Conservation (phyloP, 805 yeast species). For the Teunomyces stri region DNA sequence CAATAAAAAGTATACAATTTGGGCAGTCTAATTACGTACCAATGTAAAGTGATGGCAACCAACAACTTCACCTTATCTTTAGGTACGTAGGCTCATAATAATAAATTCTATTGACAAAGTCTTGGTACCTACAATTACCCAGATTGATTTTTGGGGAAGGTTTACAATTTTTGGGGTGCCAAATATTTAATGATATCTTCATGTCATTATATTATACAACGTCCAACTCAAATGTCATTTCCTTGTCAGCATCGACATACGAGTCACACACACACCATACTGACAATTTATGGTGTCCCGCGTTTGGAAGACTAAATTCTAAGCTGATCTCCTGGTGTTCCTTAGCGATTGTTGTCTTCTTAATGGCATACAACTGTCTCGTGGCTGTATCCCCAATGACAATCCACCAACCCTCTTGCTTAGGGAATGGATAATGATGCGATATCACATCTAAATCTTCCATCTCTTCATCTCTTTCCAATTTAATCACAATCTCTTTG, state of each 20-base stretch:
- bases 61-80: too few species aligned
- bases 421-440: conserved; percentile 56
- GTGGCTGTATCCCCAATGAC: conserved; percentile 67
- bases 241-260: conserved; percentile 90
- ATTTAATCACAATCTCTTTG: conserved; percentile 43
- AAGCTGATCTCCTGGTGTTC: conserved; percentile 53
- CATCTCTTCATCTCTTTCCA: conserved; percentile 76
- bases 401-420: conserved; percentile 82
- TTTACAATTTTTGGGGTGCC: too few species aligned
- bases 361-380: conserved; percentile 68
- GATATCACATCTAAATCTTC: conserved; percentile 61
- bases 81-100: too few species aligned
- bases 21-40: too few species aligned
- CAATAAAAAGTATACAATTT: too few species aligned
- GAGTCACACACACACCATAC: conserved; percentile 91
- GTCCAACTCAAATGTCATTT: conserved; percentile 53
- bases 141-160: too few species aligned
- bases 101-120: too few species aligned
- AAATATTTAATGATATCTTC: too few species aligned
- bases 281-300: conserved; percentile 61
- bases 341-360: conserved; percentile 54
- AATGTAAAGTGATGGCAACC: too few species aligned
- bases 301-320: conserved; percentile 53
- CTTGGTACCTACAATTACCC: too few species aligned
- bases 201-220: conserved; percentile 20